Evolutionary conservation across 441 rosid species (phyloP), one percentile per base, ranked within the genome.

Genomic region (Arabidopsis hybrid): DNA sequence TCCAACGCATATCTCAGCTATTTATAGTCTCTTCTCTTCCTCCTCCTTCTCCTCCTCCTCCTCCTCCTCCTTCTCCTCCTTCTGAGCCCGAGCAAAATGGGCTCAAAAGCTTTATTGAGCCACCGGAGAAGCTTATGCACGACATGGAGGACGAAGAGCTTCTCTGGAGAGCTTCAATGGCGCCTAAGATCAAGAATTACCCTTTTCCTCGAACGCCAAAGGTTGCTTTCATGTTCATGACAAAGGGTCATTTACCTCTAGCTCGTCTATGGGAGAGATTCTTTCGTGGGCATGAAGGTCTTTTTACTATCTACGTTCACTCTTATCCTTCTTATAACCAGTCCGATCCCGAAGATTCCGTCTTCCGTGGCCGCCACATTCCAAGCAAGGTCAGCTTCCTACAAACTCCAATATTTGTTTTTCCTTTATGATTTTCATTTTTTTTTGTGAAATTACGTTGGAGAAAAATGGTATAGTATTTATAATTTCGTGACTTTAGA

Each of bases 181-280:
- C 70, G 0, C 92, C 96, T 1, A 74, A 62, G 72, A 82, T 88
- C 9, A 29, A 4, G 0, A 58, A 65, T 10, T 85, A 72, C 40
- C 97, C 97, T 13, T 88, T 85, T 69, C 51, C 76, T 2, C 65
- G 91, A 64, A 82, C 81, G 42, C 95, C 97, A 6, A 89, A 92
- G 68, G 83, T 92, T 16, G 99, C 96, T 1, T 92, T 94, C 83
- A 49, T 94, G 97, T 91, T 94, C 78, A 75, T 94, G 83, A 84
- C 90, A 1, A 92, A 84, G 67, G 97, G 97, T 16, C 87, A 85
- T n/a, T 83, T 92, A 60, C 53, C 78, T 17, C 51, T 94, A 82
- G 97, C 97, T 67, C 97, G 92, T 10, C 45, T 92, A 65, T 92
- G 99, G 99, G 97, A 92, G 62, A 71, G 76, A 57, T 92, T 94